These are phyloP conservation scores for Mycena indigotica DNA, from an alignment of 768 basidiomycete species.

Conservation along the genomic window DNA sequence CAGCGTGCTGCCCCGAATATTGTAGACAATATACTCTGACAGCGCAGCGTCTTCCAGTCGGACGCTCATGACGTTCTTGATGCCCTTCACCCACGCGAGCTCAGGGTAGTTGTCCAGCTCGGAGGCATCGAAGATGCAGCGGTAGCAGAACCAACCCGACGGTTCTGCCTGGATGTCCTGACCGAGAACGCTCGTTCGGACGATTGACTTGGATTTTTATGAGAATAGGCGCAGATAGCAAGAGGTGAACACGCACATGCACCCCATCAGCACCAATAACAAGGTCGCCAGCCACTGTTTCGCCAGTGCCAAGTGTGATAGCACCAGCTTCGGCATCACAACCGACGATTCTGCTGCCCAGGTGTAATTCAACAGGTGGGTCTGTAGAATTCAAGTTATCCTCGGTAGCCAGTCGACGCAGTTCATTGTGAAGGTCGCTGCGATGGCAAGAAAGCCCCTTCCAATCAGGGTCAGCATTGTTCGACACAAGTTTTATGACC, in stretches of 20 bases:
- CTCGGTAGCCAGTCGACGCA: not conserved
- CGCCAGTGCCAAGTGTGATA: not conserved
- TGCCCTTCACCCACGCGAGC: slow-evolving; percentile 11
- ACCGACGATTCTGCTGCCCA: not conserved
- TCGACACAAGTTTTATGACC: not conserved
- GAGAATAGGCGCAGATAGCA: not conserved
- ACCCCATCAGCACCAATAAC: slow-evolving; percentile 1
- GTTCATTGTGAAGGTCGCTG: slow-evolving; percentile 1
- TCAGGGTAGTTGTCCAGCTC: slow-evolving; percentile 2
- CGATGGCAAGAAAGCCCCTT: not conserved
- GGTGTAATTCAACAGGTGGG: not conserved
- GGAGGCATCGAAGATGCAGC: slow-evolving; percentile 11
- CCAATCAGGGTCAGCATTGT: not conserved
- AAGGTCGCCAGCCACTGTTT: not conserved
- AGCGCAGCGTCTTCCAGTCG: not conserved
- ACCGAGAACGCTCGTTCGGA: slow-evolving; percentile 10
- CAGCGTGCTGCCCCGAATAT: slow-evolving; percentile 7
- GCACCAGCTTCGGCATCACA: slow-evolving; percentile 1
- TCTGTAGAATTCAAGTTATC: no score
- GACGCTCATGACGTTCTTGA: slow-evolving; percentile 2
- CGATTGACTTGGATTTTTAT: slow-evolving; percentile 2
- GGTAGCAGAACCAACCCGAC: slow-evolving; percentile 10
- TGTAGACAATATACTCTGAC: slow-evolving; percentile 1
- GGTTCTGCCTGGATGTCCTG: no score
- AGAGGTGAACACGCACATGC: not conserved